Percentiles rank a stretch among this genome's conserved stretches.
These are phyloP conservation scores for Mortierella sp. DNA, from an alignment of 371 early-diverging fungal genomes.

Conservation along the genomic window DNA sequence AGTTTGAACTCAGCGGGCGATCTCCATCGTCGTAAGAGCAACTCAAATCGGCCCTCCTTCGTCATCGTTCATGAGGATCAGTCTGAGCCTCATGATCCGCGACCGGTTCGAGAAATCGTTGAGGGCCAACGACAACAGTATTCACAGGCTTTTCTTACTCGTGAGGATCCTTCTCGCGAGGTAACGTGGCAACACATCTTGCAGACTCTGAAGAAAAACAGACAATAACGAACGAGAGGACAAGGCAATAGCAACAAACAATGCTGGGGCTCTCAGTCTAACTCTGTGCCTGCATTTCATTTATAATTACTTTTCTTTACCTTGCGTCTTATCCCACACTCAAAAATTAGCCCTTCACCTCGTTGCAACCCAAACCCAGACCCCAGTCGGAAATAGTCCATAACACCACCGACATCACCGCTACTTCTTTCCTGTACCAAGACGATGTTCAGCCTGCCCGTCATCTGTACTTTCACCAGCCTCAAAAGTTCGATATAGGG, in stretches of 20 bases:
- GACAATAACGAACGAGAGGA: background rate
- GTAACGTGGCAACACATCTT: background rate
- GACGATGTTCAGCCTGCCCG: background rate
- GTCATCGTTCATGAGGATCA: conserved; percentile 3
- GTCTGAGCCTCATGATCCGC: background rate
- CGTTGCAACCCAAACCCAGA: conserved; percentile 1
- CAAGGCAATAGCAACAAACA: too few species aligned
- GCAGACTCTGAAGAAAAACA: background rate
- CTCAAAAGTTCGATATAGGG: background rate
- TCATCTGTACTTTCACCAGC: background rate
- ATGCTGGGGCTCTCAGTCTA: too few species aligned
- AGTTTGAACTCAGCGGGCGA: background rate
- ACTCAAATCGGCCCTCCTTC: background rate
- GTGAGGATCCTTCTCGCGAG: background rate
- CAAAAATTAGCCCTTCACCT: background rate
- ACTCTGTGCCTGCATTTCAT: background rate
- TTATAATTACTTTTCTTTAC: background rate
- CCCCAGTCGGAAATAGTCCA: background rate
- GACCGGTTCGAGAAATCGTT: background rate
- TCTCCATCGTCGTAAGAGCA: background rate
- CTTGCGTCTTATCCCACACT: background rate
- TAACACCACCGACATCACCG: background rate
- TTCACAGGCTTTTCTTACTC: background rate
- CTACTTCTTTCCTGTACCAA: background rate
- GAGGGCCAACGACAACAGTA: conserved; percentile 1